Conservation (phyloP, 2,329 filamentous ascomycete genomes). For the Didymella exigua region DNA sequence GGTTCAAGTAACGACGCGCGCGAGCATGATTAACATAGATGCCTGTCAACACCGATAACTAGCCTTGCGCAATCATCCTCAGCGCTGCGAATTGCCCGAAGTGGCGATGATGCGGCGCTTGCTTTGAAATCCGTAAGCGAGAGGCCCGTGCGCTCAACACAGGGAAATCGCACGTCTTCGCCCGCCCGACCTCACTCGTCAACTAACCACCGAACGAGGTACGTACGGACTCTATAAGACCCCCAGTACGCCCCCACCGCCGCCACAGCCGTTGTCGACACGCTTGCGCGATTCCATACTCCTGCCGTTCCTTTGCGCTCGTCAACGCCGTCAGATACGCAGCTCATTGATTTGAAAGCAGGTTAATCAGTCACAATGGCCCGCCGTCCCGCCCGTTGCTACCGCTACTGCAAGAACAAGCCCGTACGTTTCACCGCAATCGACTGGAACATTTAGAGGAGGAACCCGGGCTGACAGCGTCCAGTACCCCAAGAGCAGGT, state of each 20-base stretch:
- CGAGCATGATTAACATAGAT: not conserved
- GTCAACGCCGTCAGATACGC: conserved; percentile 17
- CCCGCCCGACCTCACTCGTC: conserved; percentile 6
- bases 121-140: conserved; percentile 15
- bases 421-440: conserved; percentile 57
- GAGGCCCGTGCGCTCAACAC: not conserved
- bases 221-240: conserved; percentile 19
- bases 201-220: conserved; percentile 20
- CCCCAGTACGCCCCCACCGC: conserved; percentile 5
- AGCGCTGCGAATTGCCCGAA: not conserved
- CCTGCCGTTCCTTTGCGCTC: conserved; percentile 12
- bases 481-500: conserved; percentile 99
- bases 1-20: too few relatives aligned
- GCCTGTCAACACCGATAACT: not conserved
- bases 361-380: conserved; percentile 78
- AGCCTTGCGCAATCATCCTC: not conserved
- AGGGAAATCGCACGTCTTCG: conserved; percentile 10
- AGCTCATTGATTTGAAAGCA: conserved; percentile 57
- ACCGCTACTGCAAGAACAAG: conserved; percentile 99
- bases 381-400: conserved; percentile 98
- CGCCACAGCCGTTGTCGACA: conserved; percentile 20
- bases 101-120: conserved; percentile 5
- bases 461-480: conserved; percentile 49
- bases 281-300: conserved; percentile 13
- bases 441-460: conserved; percentile 28